Percentiles rank a stretch among this genome's conserved stretches.
Evolutionary conservation across 2,329 filamentous ascomycete species (phyloP).

Genomic region (Akanthomyces muscarius): DNA sequence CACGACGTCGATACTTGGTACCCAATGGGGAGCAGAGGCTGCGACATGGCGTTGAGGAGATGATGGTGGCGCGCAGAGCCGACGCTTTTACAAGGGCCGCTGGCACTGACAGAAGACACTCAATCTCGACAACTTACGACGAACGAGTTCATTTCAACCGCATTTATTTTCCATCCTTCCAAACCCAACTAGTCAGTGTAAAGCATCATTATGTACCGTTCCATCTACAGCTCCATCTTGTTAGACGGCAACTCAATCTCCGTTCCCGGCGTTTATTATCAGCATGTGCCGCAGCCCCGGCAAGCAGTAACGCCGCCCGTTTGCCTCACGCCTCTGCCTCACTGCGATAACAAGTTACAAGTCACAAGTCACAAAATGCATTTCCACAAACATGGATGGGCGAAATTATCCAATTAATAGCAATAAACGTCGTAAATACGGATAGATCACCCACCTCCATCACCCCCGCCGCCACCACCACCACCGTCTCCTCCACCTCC

Average conservation of each 20-base stretch:
- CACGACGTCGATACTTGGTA: background rate
- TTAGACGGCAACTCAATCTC: background rate
- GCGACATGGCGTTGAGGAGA: background rate
- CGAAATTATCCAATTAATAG: background rate
- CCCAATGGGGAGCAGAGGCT: background rate
- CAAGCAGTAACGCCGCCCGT: background rate
- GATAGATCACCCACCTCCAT: background rate
- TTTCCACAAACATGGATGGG: background rate
- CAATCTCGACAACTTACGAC: background rate
- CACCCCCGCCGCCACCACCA: background rate
- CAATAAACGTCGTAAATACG: too few species aligned
- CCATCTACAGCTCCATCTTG: background rate
- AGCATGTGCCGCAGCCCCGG: background rate
- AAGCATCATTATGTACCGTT: background rate
- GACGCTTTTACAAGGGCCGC: background rate
- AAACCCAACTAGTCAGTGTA: background rate
- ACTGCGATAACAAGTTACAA: background rate
- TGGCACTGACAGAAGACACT: background rate
- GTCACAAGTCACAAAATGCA: background rate
- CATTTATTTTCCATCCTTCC: background rate
- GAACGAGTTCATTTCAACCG: background rate
- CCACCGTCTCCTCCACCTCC: background rate
- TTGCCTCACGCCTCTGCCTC: background rate
- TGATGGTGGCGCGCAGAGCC: background rate
- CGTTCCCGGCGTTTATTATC: background rate